These are phyloP conservation scores for Fraxinus greggii DNA, from an alignment of 305 asterid genomes.

Conservation along the genomic window DNA sequence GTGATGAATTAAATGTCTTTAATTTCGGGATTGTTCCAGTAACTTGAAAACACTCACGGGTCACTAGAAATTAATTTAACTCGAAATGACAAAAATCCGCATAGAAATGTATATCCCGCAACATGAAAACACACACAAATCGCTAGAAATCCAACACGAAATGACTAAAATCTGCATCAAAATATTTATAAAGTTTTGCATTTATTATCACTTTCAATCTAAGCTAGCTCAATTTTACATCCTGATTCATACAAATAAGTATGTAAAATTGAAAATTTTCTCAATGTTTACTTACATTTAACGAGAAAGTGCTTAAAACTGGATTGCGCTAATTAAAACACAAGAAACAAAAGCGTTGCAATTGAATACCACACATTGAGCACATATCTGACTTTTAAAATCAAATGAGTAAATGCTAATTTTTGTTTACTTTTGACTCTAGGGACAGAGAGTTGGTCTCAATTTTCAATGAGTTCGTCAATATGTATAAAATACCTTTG, in stretches of 20 bases:
- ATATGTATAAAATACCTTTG: too few relatives aligned
- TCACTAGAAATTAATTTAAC: not conserved
- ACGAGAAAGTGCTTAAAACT: not conserved
- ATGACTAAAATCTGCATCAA: too few relatives aligned
- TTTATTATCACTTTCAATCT: not conserved
- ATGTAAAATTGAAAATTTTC: not conserved
- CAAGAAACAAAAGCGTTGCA: not conserved
- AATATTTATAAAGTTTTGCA: not conserved
- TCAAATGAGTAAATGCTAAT: slow-evolving; percentile 43
- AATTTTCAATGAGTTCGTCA: too few relatives aligned
- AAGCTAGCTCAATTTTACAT: too few relatives aligned
- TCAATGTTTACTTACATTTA: not conserved
- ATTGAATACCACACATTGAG: not conserved
- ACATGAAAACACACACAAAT: too few relatives aligned
- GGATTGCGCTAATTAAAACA: not conserved
- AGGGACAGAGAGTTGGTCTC: too few relatives aligned
- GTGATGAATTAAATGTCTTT: too few relatives aligned
- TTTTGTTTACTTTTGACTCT: slow-evolving; percentile 59
- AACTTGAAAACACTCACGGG: not conserved
- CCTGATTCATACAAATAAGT: not conserved
- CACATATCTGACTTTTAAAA: slow-evolving; percentile 39
- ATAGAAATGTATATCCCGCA: not conserved
- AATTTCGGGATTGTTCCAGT: too few relatives aligned
- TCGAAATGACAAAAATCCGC: not conserved
- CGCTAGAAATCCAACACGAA: too few relatives aligned